Base-by-base conservation (phyloP, 2,329 filamentous ascomycete genomes). In the Pseudopithomyces chartarum region DNA sequence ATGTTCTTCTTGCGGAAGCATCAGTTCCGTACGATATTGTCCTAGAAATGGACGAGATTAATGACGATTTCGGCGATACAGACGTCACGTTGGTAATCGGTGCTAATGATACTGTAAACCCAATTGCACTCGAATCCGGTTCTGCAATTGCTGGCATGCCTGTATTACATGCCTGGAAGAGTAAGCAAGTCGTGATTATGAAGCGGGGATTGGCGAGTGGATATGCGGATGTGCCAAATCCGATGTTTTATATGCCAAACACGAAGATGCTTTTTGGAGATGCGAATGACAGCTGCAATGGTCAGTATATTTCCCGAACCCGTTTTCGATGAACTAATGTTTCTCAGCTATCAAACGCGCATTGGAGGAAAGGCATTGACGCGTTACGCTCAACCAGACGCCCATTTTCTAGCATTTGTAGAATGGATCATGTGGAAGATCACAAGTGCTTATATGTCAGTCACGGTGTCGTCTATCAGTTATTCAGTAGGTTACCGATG, bases 21-120 rank as follows among this genome's bases (percentile, higher is more conserved):
- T 89, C 85, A 33, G 92, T 96, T 29, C 91, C 91, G 2, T 96
- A 96, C 68, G 92, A 97, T 66, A 94, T 96, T 54, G 92, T 96
- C 26, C 83, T 96, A 44, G 92, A 97, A 78, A 96, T 96, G 92
- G 92, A 96, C 66, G 92, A 97, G 80, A 96, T 96, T 78, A 97
- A 96, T 74, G 92, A 96, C 60, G 92, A 96, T 68, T 97, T 96
- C 73, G 76, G 82, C 6, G 90, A 95, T 26, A 96, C 92, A 0
- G 92, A 96, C 67, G 81, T 96, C 10, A 92, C 91, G 0, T 84
- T 96, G 3, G 92, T 96, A 0, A 96, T 96, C 68, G 92, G 92
- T 2, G 92, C 92, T 8, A 96, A 97, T 66, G 92, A 97, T 67
- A 96, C 92, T 0, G 92, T 96, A 36, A 96, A 97, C 69, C 92